Base-by-base conservation (phyloP, 805 yeast genomes). In the Candida nanaspora region DNA sequence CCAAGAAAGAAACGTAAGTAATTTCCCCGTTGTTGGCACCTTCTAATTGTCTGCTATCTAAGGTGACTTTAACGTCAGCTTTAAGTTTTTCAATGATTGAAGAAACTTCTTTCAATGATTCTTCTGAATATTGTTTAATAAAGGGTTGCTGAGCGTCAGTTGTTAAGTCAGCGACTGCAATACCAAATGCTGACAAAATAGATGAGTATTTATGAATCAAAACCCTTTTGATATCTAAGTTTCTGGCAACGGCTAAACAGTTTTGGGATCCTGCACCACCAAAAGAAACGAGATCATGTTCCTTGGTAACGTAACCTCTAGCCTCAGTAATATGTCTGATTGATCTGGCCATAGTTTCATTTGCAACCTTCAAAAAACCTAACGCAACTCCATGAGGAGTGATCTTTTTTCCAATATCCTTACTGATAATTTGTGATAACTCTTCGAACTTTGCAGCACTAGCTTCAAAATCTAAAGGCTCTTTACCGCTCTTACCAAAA, bases 21-120 rank as follows among this genome's bases (percentile, higher is more conserved):
- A 80, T 52, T 83, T 94, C 23, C 89, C 79, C 8, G 93, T 94
- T 42, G 26, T 70, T 68, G 52, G 83, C 86, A 34, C 69, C 62
- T 32, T 50, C 55, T 16, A 80, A 66, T 11, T 63, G 57, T 14
- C 58, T 55, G 6, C 56, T 57, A 1, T 50, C 32, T 46, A 76
- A 69, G 0, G 80, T 79, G 53, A 31, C 45, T 27, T 55, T 55
- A 41, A 68, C 57, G 13, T 71, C 69, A 23, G 33, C 41, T 28
- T 55, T 58, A 23, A 69, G 39, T 0, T 66, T 50, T 30, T 63
- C 46, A 18, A 69, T 49, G 41, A 39, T 68, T 69, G 3, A 65
- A 66, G 8, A 68, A 59, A 10, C 48, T 46, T 21, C 68, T 19
- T 38, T 26, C 6, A 26, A 33, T 18, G 44, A 33, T 19, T 25